phyloP scores from a whole-genome alignment of 2,329 filamentous ascomycete genomes.

The Seiridium cupressi region DNA sequence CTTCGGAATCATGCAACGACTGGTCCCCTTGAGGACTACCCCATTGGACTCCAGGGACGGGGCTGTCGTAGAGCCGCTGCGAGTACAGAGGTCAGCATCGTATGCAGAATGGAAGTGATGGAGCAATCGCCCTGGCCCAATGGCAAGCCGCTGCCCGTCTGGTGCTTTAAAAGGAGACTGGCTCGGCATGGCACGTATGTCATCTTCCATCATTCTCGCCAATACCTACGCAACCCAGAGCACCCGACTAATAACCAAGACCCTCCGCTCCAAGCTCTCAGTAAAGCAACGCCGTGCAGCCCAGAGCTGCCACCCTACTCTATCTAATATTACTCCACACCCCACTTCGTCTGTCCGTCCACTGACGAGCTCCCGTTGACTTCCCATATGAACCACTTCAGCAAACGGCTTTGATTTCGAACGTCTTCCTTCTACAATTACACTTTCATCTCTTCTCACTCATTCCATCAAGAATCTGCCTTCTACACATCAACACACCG shows the following conservation, averaged over 20 bases:
- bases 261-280: not conserved
- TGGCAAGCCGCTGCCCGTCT: not conserved
- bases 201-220: not conserved
- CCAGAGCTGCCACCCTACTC: not conserved
- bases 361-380: not conserved
- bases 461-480: constrained; percentile 1
- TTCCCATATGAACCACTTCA: constrained; percentile 9
- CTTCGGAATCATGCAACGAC: constrained; percentile 1
- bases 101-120: not conserved
- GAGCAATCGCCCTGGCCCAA: not conserved
- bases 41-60: not conserved
- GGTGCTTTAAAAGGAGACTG: not conserved
- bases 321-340: not conserved
- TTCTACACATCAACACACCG: not conserved
- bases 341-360: constrained; percentile 8
- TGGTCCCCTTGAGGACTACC: not conserved
- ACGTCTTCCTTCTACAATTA: constrained; percentile 1
- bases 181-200: not conserved
- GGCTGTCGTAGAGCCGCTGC: not conserved
- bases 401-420: not conserved
- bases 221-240: constrained; percentile 3
- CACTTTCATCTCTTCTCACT: not conserved
- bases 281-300: not conserved
- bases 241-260: not conserved
- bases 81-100: not conserved